Evolutionary conservation across 495 filamentous ascomycete species (phyloP).

Genomic region (Trichoderma reesei): DNA sequence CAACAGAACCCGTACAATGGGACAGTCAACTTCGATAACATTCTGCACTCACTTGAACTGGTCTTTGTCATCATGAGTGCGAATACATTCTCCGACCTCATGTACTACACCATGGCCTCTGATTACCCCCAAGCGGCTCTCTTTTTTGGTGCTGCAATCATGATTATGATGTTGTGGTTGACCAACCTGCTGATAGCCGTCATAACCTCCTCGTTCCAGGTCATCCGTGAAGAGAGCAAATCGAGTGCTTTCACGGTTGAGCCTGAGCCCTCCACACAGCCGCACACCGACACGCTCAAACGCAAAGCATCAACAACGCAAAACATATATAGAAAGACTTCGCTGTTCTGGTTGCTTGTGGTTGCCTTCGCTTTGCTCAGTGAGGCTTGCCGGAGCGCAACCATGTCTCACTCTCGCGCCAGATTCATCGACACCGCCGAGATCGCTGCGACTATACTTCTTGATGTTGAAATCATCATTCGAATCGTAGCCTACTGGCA

Average conservation of each 20-base stretch:
- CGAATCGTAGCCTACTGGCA: slow-evolving; percentile 73
- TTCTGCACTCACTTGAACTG: slow-evolving; percentile 77
- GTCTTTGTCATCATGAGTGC: slow-evolving; percentile 99
- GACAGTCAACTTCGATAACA: slow-evolving; percentile 93
- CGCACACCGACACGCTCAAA: slow-evolving; percentile 36
- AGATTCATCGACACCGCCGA: slow-evolving; percentile 54
- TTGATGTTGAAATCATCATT: slow-evolving; percentile 73
- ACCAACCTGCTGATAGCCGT: slow-evolving; percentile 95
- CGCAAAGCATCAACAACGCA: slow-evolving; percentile 50
- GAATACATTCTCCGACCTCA: slow-evolving; percentile 89
- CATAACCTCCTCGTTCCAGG: slow-evolving; percentile 96
- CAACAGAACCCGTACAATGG: slow-evolving; percentile 70
- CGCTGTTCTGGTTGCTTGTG: slow-evolving; percentile 69
- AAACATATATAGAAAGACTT: slow-evolving; percentile 58
- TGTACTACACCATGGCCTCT: slow-evolving; percentile 85
- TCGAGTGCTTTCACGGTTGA: slow-evolving; percentile 84
- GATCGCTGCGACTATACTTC: slow-evolving; percentile 63
- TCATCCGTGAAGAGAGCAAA: slow-evolving; percentile 94
- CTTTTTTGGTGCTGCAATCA: slow-evolving; percentile 76
- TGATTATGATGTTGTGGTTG: slow-evolving; percentile 94
- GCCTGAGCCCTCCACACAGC: slow-evolving; percentile 37
- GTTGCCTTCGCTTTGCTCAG: slow-evolving; percentile 68
- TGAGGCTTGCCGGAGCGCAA: slow-evolving; percentile 64
- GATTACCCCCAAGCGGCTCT: slow-evolving; percentile 80
- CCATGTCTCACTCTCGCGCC: slow-evolving; percentile 50